Base-by-base conservation (phyloP, 2,329 filamentous ascomycete genomes). In the Apiospora rasikravindrae region DNA sequence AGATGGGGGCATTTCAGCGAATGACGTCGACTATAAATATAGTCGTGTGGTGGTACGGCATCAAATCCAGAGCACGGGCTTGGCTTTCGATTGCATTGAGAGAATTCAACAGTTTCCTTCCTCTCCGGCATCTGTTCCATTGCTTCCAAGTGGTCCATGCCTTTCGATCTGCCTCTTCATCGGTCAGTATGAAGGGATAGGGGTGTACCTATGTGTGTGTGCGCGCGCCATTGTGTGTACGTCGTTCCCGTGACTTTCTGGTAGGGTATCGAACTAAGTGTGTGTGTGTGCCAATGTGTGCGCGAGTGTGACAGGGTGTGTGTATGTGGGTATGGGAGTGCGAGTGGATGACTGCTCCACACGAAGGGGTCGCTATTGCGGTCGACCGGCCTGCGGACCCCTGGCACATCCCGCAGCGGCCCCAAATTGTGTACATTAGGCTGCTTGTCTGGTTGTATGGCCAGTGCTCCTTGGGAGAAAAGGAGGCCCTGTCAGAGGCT, bases 391-490 rank as follows among this genome's bases (percentile, higher is more conserved):
- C 19, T 72, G 74, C 49, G 74, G 72, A 71, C 73, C 75, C 75
- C 57, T 77, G 75, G 75, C 70, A 77, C 74, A 76, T 78, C 73
- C 76, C 77, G 77, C 73, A 73, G 75, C 74, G 74, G 71, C 73
- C 75, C 64, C 71, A 70, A 74, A 74, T 73, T 75, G 29, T 64
- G 33, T 71, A 74, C 74, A 69, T 67, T 67, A 73, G 69, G 74
- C 74, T 74, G 33, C 33, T 37, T 37, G 33, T 37, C 5, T 37
- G 33, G 33, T 37, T 5, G 8, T 75, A 73, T 74, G 76, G 73
- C 80, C 78, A 82, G 81, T 80, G 73, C 77, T 42, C 69, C 73
- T 69, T 73, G 70, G 71, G 8, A 49, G 22, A n/a, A 49, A 49
- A 70, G 70, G 71, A 71, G 72, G 70, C 73, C 71, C 69, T 73